These are phyloP conservation scores for Macrolepiota albuminosa DNA, from an alignment of 768 basidiomycete genomes.

Conservation along the genomic window DNA sequence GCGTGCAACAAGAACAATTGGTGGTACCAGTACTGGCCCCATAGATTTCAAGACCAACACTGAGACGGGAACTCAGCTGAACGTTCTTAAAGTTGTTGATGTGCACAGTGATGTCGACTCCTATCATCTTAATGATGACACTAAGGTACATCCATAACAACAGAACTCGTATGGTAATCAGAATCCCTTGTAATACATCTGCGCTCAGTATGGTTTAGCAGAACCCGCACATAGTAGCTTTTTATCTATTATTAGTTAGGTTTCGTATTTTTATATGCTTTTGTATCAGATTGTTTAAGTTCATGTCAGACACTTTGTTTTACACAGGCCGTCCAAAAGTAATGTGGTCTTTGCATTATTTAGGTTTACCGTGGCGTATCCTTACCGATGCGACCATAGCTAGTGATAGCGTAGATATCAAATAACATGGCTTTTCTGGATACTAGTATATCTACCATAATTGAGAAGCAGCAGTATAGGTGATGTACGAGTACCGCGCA, in stretches of 20 bases:
- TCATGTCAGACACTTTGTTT: background rate
- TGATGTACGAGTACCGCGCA: no score
- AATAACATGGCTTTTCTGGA: no score
- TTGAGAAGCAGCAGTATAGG: no score
- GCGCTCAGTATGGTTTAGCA: background rate
- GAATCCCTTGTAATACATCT: background rate
- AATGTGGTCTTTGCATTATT: background rate
- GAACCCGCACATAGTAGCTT: background rate
- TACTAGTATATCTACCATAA: no score
- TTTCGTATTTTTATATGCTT: background rate
- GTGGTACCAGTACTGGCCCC: background rate
- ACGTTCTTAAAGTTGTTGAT: background rate
- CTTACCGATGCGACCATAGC: no score
- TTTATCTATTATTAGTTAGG: background rate
- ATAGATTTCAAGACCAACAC: background rate
- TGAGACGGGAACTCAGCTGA: background rate
- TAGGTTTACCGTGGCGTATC: no score
- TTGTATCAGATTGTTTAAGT: background rate
- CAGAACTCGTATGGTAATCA: background rate
- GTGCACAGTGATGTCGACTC: background rate
- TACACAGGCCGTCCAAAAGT: background rate
- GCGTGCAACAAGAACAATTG: background rate
- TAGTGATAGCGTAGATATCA: no score
- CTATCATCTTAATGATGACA: background rate
- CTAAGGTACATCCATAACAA: background rate